phyloP scores from a whole-genome alignment of 805 yeast species.

The Saturnispora saitoi region DNA sequence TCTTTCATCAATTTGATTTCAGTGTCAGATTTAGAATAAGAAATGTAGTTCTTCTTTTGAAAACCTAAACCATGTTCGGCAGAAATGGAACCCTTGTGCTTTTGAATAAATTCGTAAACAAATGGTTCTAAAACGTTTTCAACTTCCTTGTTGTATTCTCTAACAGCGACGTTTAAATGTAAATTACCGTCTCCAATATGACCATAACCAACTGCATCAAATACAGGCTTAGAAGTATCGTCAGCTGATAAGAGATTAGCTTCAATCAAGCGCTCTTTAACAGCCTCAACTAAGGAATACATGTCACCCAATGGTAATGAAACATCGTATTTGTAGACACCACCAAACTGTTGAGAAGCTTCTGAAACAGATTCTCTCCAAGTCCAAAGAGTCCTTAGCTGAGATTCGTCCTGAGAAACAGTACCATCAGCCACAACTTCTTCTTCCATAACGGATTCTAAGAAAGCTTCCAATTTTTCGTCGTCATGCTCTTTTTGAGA shows the following conservation, averaged over 20 bases:
- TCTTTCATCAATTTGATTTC: slow-evolving; percentile 72
- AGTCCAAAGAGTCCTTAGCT: slow-evolving; percentile 73
- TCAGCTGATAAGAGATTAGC: slow-evolving; percentile 55
- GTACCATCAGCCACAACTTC: slow-evolving; percentile 88
- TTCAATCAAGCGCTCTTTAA: slow-evolving; percentile 49
- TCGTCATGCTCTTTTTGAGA: slow-evolving; percentile 90
- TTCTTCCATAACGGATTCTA: slow-evolving; percentile 77
- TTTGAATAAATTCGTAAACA: slow-evolving; percentile 82
- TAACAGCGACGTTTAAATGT: slow-evolving; percentile 86
- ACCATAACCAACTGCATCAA: slow-evolving; percentile 92
- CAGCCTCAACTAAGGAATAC: slow-evolving; percentile 75
- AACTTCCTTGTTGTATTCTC: slow-evolving; percentile 70
- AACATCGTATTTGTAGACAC: slow-evolving; percentile 95
- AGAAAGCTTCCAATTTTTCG: slow-evolving; percentile 74
- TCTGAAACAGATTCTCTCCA: slow-evolving; percentile 97
- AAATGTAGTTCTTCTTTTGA: slow-evolving; percentile 86
- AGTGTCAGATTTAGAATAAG: slow-evolving; percentile 67
- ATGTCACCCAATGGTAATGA: slow-evolving; percentile 78
- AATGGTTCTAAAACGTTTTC: slow-evolving; percentile 86
- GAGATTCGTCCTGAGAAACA: slow-evolving; percentile 91
- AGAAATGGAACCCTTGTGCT: slow-evolving; percentile 75
- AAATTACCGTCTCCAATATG: slow-evolving; percentile 97
- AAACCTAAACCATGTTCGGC: slow-evolving; percentile 98
- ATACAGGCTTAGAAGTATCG: slow-evolving; percentile 61
- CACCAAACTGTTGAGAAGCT: slow-evolving; percentile 77